Conservation (phyloP, 805 yeast species). For the Candida mattraensis region DNA sequence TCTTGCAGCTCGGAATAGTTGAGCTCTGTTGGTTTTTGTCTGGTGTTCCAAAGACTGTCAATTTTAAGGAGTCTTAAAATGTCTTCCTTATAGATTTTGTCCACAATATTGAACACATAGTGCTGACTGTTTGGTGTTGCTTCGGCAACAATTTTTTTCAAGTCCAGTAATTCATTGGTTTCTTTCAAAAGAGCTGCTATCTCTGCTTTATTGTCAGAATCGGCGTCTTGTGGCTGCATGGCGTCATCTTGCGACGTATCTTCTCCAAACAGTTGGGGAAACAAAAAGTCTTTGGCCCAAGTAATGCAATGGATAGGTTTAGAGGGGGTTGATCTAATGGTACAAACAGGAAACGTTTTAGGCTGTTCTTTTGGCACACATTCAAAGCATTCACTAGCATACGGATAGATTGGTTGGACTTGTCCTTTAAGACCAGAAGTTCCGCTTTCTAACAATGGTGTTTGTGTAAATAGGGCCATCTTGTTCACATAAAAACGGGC, state of each 20-base stretch:
- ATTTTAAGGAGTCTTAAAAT: conserved; percentile 69
- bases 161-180: conserved; percentile 58
- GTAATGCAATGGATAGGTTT: conserved; percentile 95
- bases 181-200: conserved; percentile 65
- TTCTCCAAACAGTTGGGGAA: conserved; percentile 74
- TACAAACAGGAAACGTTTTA: conserved; percentile 91
- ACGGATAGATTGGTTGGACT: conserved; percentile 86
- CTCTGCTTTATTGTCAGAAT: conserved; percentile 64
- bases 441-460: conserved; percentile 88
- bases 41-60: conserved; percentile 74
- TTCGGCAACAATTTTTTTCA: conserved; percentile 39
- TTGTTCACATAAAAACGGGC: conserved; percentile 90
- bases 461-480: conserved; percentile 69
- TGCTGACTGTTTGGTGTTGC: conserved; percentile 23
- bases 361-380: conserved; percentile 88
- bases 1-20: conserved; percentile 23
- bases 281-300: conserved; percentile 94
- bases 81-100: conserved; percentile 69
- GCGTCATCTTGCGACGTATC: conserved; percentile 31
- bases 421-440: conserved; percentile 96
- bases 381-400: conserved; percentile 86
- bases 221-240: conserved; percentile 41
- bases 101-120: conserved; percentile 46
- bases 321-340: conserved; percentile 94
- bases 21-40: conserved; percentile 69